Conservation (phyloP, 192 early-diverging fungal species). For the Entophlyctis luteolus region DNA sequence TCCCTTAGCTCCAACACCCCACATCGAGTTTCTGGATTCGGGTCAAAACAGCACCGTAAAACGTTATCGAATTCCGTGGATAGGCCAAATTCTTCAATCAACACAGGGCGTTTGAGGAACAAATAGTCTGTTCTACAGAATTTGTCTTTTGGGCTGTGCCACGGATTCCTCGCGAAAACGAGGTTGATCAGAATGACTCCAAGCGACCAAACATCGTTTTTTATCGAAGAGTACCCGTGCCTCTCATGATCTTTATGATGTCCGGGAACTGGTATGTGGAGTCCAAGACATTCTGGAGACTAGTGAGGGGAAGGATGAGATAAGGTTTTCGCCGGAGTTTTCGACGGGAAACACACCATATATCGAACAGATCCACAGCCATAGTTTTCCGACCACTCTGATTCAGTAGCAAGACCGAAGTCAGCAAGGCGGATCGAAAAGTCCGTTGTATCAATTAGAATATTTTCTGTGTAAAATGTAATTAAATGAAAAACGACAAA, state of each 20-base stretch:
- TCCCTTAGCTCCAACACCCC: conserved; percentile 8
- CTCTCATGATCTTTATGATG: neutral
- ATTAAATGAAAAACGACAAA: neutral
- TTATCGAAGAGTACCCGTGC: conserved; percentile 48
- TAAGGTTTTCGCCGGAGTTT: neutral
- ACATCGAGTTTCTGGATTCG: conserved; percentile 20
- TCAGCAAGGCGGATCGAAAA: conserved; percentile 75
- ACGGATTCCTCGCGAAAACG: conserved; percentile 76
- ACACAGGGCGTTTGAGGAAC: neutral
- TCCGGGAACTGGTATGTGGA: neutral
- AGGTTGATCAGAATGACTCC: conserved; percentile 76
- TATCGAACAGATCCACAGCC: conserved; percentile 89
- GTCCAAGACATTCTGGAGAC: conserved; percentile 58
- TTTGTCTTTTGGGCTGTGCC: conserved; percentile 62
- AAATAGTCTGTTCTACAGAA: conserved; percentile 57
- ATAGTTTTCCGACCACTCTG: conserved; percentile 68
- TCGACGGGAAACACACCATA: conserved; percentile 68
- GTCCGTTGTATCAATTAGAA: conserved; percentile 36
- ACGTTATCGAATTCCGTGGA: conserved; percentile 19
- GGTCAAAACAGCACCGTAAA: conserved; percentile 26
- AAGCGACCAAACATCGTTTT: conserved; percentile 76
- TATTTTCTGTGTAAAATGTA: conserved; percentile 58
- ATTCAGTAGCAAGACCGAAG: conserved; percentile 91
- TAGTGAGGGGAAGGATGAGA: neutral
- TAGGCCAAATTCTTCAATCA: conserved; percentile 17